These are phyloP conservation scores for Serendipita vermifera DNA, from an alignment of 768 basidiomycete genomes.

Conservation along the genomic window DNA sequence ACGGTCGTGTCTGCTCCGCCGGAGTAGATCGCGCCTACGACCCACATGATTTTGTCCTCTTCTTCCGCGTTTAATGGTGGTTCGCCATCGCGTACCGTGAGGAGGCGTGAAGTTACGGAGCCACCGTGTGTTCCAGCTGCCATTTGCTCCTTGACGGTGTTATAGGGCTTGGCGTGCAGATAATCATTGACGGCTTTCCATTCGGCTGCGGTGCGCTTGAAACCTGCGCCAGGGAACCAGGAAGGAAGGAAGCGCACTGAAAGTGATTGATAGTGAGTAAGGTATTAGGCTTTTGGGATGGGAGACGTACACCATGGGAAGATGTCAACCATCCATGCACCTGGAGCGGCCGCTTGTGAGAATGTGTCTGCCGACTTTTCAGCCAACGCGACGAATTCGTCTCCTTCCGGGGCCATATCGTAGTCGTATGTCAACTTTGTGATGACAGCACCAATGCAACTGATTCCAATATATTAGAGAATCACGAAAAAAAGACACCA, in stretches of 20 bases:
- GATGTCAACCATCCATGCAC: slow-evolving; percentile 15
- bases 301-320: slow-evolving; percentile 14
- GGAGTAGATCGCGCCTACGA: slow-evolving; percentile 16
- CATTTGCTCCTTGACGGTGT: slow-evolving; percentile 1
- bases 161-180: slow-evolving; percentile 4
- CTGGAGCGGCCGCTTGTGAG: slow-evolving; percentile 8
- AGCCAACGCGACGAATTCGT: slow-evolving; percentile 10
- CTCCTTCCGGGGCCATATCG: slow-evolving; percentile 9
- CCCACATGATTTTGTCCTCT: slow-evolving; percentile 15
- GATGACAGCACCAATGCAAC: slow-evolving; percentile 10
- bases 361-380: slow-evolving; percentile 10
- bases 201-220: slow-evolving; percentile 13
- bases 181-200: slow-evolving; percentile 7
- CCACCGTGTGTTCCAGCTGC: slow-evolving; percentile 2
- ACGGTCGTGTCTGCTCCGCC: slow-evolving; percentile 15
- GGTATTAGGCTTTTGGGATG: background rate
- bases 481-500: too few relatives aligned
- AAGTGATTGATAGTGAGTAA: background rate
- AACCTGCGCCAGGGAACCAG: slow-evolving; percentile 18
- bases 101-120: slow-evolving; percentile 2
- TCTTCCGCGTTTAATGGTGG: slow-evolving; percentile 8
- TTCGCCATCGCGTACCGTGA: background rate
- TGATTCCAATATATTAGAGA: too few relatives aligned
- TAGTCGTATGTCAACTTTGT: slow-evolving; percentile 11
- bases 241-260: slow-evolving; percentile 14